phyloP scores from a whole-genome alignment of 2,329 filamentous ascomycete species.

The Pseudophaeomoniella oleicola region DNA sequence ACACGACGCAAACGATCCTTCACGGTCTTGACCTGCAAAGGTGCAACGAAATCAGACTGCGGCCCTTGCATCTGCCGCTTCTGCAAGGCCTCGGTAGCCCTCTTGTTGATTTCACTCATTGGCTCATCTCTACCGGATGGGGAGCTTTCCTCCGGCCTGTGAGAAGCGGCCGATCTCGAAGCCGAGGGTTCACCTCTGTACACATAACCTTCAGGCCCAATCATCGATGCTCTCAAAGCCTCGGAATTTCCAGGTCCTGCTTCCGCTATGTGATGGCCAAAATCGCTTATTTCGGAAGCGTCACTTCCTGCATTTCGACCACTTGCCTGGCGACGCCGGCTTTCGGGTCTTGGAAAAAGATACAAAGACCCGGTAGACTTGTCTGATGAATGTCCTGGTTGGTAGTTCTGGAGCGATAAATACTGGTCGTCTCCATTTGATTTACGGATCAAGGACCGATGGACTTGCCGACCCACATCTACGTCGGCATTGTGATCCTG shows the following conservation, averaged over 20 bases:
- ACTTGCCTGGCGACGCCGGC: neutral
- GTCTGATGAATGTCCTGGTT: neutral
- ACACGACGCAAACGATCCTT: neutral
- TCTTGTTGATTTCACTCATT: neutral
- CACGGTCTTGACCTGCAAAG: neutral
- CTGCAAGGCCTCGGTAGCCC: neutral
- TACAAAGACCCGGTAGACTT: neutral
- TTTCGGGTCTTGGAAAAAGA: neutral
- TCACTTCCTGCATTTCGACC: neutral
- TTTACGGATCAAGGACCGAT: too few species aligned
- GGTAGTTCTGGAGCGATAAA: too few species aligned
- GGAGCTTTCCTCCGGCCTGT: too few species aligned
- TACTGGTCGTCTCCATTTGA: too few species aligned
- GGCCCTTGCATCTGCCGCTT: neutral
- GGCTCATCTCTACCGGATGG: neutral
- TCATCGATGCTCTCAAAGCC: neutral
- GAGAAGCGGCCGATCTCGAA: too few species aligned
- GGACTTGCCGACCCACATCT: too few species aligned
- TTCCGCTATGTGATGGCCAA: neutral
- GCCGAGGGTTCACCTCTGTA: too few species aligned
- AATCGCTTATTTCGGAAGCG: neutral
- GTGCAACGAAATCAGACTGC: neutral
- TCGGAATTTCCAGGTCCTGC: neutral
- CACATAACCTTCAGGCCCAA: neutral
- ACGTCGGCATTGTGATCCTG: too few species aligned